Evolutionary conservation across 2,329 filamentous ascomycete species (phyloP), one percentile per base, ranked within the genome.

Genomic region (Colletotrichum sp.): DNA sequence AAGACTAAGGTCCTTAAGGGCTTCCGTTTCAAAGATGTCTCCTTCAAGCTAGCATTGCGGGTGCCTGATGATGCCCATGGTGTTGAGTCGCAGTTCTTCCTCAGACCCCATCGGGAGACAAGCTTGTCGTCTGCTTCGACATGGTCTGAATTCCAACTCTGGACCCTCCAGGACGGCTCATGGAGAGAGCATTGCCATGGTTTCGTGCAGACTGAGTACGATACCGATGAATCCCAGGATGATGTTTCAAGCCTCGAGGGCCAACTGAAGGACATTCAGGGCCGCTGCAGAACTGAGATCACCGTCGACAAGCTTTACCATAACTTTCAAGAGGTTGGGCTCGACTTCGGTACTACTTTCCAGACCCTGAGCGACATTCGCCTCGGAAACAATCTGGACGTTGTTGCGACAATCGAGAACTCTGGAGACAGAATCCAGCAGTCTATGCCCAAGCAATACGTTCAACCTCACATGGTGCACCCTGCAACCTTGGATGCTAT

Each of bases 401-500:
- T 79, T 52, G 18, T 72, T 4, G 77, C 77, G 9, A 55, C 63
- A 4, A 61, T 79, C 36, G 34, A 60, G 10, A 72, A 71, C 4
- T 65, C 78, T 14, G 5, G 60, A 32, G 52, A 60, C 12, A 64
- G 21, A 4, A 34, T 76, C 34, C 36, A 67, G 66, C 52, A 63
- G 36, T 52, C 7, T 21, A 81, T 81, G 80, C 80, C 80, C 18
- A 52, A 72, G 16, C 64, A 79, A 7, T 75, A 81, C 63, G 39
- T 80, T 21, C 77, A 80, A 32, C 78, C 79, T 26, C 81, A 83
- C 76, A 55, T 85, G 7, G 81, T 86, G 3, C 85, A 86, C 69
- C 85, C 85, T 3, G 79, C 81, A 18, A 80, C 84, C 0, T 74
- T 86, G 4, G 84, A 86, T 63, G 78, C 81, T 18, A 65, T 84